These are phyloP conservation scores for Nothophoma quercina DNA, from an alignment of 2,329 filamentous ascomycete species.

Conservation along the genomic window DNA sequence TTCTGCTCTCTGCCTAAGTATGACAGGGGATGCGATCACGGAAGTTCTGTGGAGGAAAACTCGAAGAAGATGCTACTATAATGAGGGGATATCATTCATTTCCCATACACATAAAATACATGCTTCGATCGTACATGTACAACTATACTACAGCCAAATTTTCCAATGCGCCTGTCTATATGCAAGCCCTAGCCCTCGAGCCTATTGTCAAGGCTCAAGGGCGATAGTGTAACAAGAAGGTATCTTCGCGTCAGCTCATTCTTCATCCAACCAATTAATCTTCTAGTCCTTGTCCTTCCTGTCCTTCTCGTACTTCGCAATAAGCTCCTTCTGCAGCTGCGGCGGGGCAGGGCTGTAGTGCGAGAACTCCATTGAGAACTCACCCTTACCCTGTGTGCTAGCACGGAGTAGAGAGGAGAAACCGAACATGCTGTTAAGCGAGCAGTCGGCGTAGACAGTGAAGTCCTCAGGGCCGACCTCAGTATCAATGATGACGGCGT, in stretches of 20 bases:
- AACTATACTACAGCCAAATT: slow-evolving; percentile 19
- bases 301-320: slow-evolving; percentile 72
- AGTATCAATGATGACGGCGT: slow-evolving; percentile 92
- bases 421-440: slow-evolving; percentile 96
- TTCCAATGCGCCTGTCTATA: slow-evolving; percentile 30
- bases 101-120: slow-evolving; percentile 9
- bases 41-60: no score
- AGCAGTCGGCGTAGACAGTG: slow-evolving; percentile 89
- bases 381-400: slow-evolving; percentile 96
- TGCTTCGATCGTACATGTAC: slow-evolving; percentile 28
- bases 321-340: slow-evolving; percentile 83
- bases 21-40: no score
- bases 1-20: no score
- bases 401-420: slow-evolving; percentile 91
- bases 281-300: slow-evolving; percentile 71
- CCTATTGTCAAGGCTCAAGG: slow-evolving; percentile 3
- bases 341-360: slow-evolving; percentile 88
- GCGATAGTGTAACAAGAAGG: slow-evolving; percentile 6
- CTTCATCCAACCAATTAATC: background rate
- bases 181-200: slow-evolving; percentile 23
- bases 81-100: slow-evolving; percentile 28
- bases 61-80: no score
- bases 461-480: slow-evolving; percentile 95
- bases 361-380: slow-evolving; percentile 98
- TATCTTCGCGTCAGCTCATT: background rate